These are phyloP conservation scores for Vitis rupestris DNA, from an alignment of 164 flowering plant species.

Conservation along the genomic window DNA sequence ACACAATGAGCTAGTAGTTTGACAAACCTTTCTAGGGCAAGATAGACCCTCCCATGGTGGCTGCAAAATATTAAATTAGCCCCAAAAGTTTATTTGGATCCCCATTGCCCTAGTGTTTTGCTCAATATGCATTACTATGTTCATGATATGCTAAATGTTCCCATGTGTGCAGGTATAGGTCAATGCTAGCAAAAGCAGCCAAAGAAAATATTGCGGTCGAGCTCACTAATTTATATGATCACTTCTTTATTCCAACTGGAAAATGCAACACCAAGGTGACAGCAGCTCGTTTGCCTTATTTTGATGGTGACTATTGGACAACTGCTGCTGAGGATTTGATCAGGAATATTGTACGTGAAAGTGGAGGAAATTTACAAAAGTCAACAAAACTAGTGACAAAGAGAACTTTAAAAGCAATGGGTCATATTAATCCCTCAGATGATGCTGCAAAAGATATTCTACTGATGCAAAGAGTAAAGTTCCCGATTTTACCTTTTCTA, in stretches of 20 bases:
- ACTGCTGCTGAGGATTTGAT: conserved; percentile 42
- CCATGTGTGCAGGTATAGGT: conserved; percentile 43
- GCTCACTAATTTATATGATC: conserved; percentile 48
- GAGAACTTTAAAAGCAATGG: conserved; percentile 33
- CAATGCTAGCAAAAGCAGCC: conserved; percentile 53
- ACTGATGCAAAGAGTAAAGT: conserved; percentile 47
- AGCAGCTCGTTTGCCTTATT: conserved; percentile 66
- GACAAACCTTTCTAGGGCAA: too few species aligned
- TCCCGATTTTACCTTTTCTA: background rate
- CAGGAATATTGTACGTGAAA: conserved; percentile 29
- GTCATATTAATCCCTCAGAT: conserved; percentile 24
- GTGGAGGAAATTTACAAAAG: conserved; percentile 19
- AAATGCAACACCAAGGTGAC: conserved; percentile 44
- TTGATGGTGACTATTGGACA: conserved; percentile 71
- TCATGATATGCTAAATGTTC: background rate
- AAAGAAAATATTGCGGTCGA: conserved; percentile 43
- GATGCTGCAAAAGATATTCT: conserved; percentile 33
- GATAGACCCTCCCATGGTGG: too few species aligned
- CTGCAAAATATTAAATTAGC: too few species aligned
- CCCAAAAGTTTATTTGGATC: too few species aligned
- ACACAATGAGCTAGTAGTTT: too few species aligned
- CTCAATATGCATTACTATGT: background rate
- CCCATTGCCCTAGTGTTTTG: background rate
- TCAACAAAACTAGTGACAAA: conserved; percentile 20
- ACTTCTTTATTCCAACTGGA: conserved; percentile 38